phyloP scores from a whole-genome alignment of 139 green algal species.

The Spirogloea muscicola region DNA sequence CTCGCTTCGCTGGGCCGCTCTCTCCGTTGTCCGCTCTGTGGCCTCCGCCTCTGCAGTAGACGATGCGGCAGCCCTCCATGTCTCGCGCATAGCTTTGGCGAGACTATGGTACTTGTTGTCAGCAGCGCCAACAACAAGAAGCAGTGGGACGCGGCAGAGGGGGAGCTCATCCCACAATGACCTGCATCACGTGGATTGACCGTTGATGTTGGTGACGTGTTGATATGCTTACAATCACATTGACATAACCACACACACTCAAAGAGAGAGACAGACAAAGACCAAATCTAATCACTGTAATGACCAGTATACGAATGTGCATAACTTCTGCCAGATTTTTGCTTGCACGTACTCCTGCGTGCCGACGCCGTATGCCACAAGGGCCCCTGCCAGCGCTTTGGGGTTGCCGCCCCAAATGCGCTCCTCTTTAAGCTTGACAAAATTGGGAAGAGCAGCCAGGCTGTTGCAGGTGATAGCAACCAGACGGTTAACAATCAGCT shows the following conservation, averaged over 20 bases:
- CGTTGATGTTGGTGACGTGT: background rate
- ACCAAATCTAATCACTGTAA: background rate
- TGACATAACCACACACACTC: background rate
- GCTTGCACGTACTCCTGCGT: slow-evolving; percentile 16
- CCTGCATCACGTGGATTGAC: background rate
- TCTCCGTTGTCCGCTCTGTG: no score
- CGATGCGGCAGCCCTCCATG: no score
- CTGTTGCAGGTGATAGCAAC: no score
- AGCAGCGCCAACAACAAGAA: slow-evolving; percentile 4
- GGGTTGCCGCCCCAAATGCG: background rate
- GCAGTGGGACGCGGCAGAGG: background rate
- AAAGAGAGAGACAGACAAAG: background rate
- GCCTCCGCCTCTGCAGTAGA: no score
- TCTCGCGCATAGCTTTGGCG: background rate
- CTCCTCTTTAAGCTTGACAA: background rate
- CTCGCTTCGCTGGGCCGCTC: background rate
- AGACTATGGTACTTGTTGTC: slow-evolving; percentile 12
- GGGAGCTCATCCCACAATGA: slow-evolving; percentile 13
- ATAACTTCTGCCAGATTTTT: no score
- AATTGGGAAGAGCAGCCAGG: no score
- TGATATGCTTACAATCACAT: background rate
- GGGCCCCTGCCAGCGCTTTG: background rate
- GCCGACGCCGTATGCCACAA: slow-evolving; percentile 1
- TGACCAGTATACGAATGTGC: no score
- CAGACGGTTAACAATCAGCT: no score